Percentiles rank a stretch among this genome's conserved stretches.
Conservation (phyloP, 2,329 filamentous ascomycete species). For the Venturia pyrina region DNA sequence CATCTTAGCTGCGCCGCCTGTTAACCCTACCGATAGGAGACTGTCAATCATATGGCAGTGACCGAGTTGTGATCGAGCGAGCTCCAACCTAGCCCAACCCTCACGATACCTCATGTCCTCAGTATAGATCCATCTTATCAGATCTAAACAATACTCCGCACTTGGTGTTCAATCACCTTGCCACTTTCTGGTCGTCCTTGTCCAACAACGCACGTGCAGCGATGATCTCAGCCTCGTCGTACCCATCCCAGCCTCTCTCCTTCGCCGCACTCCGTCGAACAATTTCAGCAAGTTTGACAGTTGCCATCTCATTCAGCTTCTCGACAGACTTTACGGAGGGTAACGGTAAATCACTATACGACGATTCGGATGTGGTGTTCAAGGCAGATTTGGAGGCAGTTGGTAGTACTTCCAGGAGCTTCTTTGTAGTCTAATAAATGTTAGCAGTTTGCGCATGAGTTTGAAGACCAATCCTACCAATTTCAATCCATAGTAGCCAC, state of each 20-base stretch:
- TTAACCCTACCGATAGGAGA: too few relatives aligned
- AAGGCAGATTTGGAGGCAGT: constrained; percentile 17
- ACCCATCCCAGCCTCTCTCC: constrained; percentile 62
- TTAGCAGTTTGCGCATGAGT: neutral
- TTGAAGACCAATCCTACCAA: constrained; percentile 41
- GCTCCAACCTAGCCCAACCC: neutral
- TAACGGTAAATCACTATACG: constrained; percentile 33
- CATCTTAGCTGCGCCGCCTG: too few relatives aligned
- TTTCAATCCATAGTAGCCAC: constrained; percentile 88
- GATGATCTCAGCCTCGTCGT: constrained; percentile 59
- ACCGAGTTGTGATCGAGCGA: neutral
- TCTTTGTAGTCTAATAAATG: constrained; percentile 16
- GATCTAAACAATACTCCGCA: neutral
- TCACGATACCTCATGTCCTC: neutral
- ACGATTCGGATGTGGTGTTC: constrained; percentile 21
- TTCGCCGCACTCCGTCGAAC: constrained; percentile 51
- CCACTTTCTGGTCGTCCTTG: constrained; percentile 23
- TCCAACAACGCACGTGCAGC: constrained; percentile 60
- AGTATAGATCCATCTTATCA: neutral
- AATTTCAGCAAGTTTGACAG: constrained; percentile 66
- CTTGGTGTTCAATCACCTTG: neutral
- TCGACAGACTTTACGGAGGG: constrained; percentile 51
- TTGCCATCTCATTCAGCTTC: constrained; percentile 62
- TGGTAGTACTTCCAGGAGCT: constrained; percentile 19
- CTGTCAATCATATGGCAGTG: neutral